Conservation (phyloP, 2,329 filamentous ascomycete species). For the Fusarium marasasianum region DNA sequence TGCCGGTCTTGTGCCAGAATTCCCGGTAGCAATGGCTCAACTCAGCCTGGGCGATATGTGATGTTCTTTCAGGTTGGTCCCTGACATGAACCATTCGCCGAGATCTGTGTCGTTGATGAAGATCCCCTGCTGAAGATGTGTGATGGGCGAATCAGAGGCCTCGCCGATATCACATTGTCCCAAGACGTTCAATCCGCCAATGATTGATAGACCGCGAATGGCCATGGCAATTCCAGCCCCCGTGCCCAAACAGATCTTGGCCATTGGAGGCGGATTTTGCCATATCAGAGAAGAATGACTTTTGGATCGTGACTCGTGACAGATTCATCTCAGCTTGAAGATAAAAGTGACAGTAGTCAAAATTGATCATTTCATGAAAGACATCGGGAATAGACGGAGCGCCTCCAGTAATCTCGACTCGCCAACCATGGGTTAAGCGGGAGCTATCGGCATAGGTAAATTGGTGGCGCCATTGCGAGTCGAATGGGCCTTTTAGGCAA, state of each 20-base stretch:
- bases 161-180: slow-evolving; percentile 40
- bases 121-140: slow-evolving; percentile 19
- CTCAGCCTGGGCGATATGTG: slow-evolving; percentile 18
- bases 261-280: slow-evolving; percentile 32
- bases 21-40: slow-evolving; percentile 5
- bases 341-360: neutral
- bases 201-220: slow-evolving; percentile 30
- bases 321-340: neutral
- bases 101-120: slow-evolving; percentile 17
- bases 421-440: slow-evolving; percentile 9
- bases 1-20: slow-evolving; percentile 1
- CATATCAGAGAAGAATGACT: slow-evolving; percentile 3
- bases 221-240: slow-evolving; percentile 29
- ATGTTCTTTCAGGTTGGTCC: slow-evolving; percentile 5
- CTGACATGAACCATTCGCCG: slow-evolving; percentile 15
- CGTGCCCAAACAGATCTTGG: slow-evolving; percentile 32
- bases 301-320: slow-evolving; percentile 7
- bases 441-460: slow-evolving; percentile 6
- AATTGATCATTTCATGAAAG: neutral
- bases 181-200: slow-evolving; percentile 25
- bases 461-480: slow-evolving; percentile 18
- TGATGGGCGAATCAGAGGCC: slow-evolving; percentile 36
- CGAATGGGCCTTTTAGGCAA: slow-evolving; percentile 13
- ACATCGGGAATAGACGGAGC: slow-evolving; percentile 36
- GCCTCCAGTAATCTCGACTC: neutral